These are phyloP conservation scores for Apiotrichum sp. DNA, from an alignment of 1,284 basidiomycete species.

Conservation along the genomic window DNA sequence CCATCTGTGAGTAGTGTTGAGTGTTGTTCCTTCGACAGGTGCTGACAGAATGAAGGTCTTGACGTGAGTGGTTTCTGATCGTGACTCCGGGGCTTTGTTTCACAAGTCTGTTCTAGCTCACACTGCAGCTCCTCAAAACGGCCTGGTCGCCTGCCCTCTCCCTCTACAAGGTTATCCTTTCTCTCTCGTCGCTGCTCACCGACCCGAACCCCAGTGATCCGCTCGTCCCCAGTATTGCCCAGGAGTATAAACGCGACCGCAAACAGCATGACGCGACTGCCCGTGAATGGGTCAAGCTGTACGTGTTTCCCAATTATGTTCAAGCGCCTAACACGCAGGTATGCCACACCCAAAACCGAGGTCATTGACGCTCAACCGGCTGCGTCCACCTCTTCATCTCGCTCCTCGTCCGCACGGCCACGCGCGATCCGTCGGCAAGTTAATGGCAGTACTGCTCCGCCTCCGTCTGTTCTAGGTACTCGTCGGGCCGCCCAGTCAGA, in stretches of 20 bases:
- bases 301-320: conserved; percentile 41
- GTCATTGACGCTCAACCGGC: conserved; percentile 3
- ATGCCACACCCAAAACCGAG: conserved; percentile 26
- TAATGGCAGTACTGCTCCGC: conserved; percentile 13
- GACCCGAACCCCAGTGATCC: conserved; percentile 92
- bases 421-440: conserved; percentile 10
- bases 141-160: conserved; percentile 88
- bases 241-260: conserved; percentile 85
- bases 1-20: conserved; percentile 40
- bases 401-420: conserved; percentile 9
- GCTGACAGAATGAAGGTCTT: conserved; percentile 31
- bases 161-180: conserved; percentile 84
- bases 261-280: conserved; percentile 86
- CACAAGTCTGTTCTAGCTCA: conserved; percentile 27
- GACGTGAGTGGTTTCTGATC: conserved; percentile 30
- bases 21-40: no score
- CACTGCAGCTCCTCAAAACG: conserved; percentile 67
- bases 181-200: conserved; percentile 93
- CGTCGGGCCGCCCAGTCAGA: conserved; percentile 5
- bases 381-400: conserved; percentile 1
- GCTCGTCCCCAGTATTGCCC: conserved; percentile 52
- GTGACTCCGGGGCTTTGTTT: neutral
- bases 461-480: conserved; percentile 2
- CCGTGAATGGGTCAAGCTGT: conserved; percentile 91
- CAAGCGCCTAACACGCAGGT: conserved; percentile 13